Base-by-base conservation (phyloP, 73 alveolate species). In the Stentor coeruleus region DNA sequence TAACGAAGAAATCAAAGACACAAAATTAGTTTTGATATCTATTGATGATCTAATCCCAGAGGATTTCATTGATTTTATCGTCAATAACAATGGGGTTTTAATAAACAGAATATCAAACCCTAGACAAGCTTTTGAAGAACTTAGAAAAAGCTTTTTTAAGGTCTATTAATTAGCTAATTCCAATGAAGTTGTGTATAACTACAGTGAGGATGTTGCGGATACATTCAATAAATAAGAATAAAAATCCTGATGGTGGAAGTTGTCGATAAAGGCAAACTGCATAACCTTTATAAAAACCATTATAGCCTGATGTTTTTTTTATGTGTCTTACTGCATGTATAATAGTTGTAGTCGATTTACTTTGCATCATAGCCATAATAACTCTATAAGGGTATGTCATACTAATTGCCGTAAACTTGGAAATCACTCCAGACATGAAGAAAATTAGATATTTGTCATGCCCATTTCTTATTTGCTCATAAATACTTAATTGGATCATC, bases 171-270 rank as follows among this genome's bases (percentile, higher is more conserved):
- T 49, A 49, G 66, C 20, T 49, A 49, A 49, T 20, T 49, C 6
- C 66, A n/a, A n/a, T n/a, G n/a, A n/a, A n/a, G n/a, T n/a, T 49
- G 66, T 49, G 66, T 11, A 49, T 20, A 6, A 49, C 20, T 49
- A 49, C 28, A 6, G 6, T 49, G 66, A 49, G 6, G 6, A 49
- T 11, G 20, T 49, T 11, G 20, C 66, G 66, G 6, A 49, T 11
- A 49, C 6, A 49, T 33, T 66, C 79, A 1, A 66, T 14, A 1
- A 66, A 1, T 40, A 66, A 28, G 33, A 66, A 66, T 33, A 66
- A 66, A 66, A 66, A 66, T 15, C 79, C 79, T 66, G 79, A 66
- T 28, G 79, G 79, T 26, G 79, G 79, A 2, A 66, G 79, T 11
- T 66, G n/a, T 33, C 79, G n/a, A 26, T 14, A 14, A 20, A 66